Evolutionary conservation across 495 filamentous ascomycete genomes (phyloP), one percentile per base, ranked within the genome.

Genomic region (Pyrenula massariospora): DNA sequence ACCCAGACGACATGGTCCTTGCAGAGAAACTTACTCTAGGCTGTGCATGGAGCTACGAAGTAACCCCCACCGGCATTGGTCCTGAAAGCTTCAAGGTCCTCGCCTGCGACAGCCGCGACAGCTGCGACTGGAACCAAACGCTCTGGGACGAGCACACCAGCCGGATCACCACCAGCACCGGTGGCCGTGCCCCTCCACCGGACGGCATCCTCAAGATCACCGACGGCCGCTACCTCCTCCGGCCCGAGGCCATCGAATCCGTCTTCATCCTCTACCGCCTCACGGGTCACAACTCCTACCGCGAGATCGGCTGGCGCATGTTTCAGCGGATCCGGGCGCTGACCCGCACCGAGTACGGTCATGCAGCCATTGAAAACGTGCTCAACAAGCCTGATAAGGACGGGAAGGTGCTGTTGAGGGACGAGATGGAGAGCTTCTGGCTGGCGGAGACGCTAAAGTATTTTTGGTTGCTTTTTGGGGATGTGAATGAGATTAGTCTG

Each of bases 281-380:
- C 50, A 71, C 69, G 21, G 69, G 69, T 21, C 58, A 69, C 25
- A 61, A 56, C 42, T 61, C 60, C 25, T 71, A 67, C 50, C 67
- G 66, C 52, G 67, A 71, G 25, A 69, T 62, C 61, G 69, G 60
- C 23, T 70, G 66, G 55, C 65, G 67, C 53, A 60, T 64, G 22
- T 70, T 68, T 56, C 66, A 78, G 61, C 69, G 82, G 23, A 73
- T 87, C 57, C 70, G 81, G 25, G 63, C 65, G 52, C 66, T 76
- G 47, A 86, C 85, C 25, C 64, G 63, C 19, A 77, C 82, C n/a
- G 67, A 72, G 49, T 68, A 68, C 49, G 85, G 77, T 8, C 78
- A 83, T 63, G 77, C 72, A 11, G 83, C 83, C 51, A 80, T 87
- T n/a, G 56, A 55, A 19, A 23, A 50, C 23, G 50, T 57, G 50